phyloP scores from a whole-genome alignment of 2,329 filamentous ascomycete genomes.

The Neodidymelliopsis sp. region DNA sequence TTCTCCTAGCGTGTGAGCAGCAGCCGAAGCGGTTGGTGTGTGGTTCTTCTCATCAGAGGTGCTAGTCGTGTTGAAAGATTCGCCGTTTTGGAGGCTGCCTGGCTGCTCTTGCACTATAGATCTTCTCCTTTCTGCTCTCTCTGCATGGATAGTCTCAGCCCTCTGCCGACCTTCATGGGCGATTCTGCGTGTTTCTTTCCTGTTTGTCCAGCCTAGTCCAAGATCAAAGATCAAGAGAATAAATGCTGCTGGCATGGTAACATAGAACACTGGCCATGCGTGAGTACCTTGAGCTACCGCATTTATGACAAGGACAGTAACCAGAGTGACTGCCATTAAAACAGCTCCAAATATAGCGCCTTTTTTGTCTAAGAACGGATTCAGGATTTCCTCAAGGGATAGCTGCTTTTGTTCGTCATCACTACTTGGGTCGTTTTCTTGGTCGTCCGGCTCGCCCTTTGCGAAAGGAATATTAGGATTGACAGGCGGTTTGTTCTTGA shows the following conservation, averaged over 20 bases:
- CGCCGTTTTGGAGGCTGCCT: slow-evolving; percentile 13
- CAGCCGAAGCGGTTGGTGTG: slow-evolving; percentile 2
- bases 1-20: slow-evolving; percentile 14
- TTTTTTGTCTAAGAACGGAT: slow-evolving; percentile 73
- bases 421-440: slow-evolving; percentile 55
- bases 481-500: slow-evolving; percentile 63
- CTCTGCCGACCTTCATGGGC: slow-evolving; percentile 63
- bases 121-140: slow-evolving; percentile 40
- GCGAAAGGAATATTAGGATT: slow-evolving; percentile 77
- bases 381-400: slow-evolving; percentile 76
- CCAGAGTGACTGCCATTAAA: slow-evolving; percentile 71
- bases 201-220: slow-evolving; percentile 67
- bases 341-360: slow-evolving; percentile 70
- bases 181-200: slow-evolving; percentile 69
- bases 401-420: slow-evolving; percentile 62
- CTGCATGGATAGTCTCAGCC: slow-evolving; percentile 53
- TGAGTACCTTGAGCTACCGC: slow-evolving; percentile 62
- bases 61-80: slow-evolving; percentile 4
- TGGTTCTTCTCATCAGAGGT: slow-evolving; percentile 21
- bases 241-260: slow-evolving; percentile 72
- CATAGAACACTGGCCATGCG: slow-evolving; percentile 69
- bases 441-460: slow-evolving; percentile 62
- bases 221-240: slow-evolving; percentile 75
- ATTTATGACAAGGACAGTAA: slow-evolving; percentile 71
- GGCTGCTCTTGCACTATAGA: slow-evolving; percentile 19